Conservation (phyloP, 768 basidiomycete species). For the Russula griseocarnosa region DNA sequence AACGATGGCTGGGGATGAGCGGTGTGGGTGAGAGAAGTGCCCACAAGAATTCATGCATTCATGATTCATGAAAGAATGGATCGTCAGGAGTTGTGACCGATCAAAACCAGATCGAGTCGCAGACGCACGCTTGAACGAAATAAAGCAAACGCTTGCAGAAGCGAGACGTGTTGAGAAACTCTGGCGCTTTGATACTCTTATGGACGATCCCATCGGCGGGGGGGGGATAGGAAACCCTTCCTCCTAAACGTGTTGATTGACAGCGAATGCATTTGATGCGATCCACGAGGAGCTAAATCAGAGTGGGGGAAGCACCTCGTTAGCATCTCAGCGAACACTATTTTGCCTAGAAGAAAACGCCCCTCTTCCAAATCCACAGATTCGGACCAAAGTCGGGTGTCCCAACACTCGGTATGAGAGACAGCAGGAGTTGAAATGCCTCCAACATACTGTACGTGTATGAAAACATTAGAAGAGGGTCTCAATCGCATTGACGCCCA, state of each 20-base stretch:
- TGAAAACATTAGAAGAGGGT: conserved; percentile 1
- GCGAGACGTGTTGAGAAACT: conserved; percentile 9
- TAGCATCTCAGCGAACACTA: neutral
- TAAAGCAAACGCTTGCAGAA: conserved; percentile 20
- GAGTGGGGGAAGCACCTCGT: neutral
- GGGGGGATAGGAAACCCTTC: conserved; percentile 9
- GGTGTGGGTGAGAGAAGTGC: neutral
- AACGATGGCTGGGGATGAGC: neutral
- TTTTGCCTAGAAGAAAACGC: neutral
- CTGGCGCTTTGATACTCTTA: neutral
- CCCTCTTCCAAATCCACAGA: neutral
- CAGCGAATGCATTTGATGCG: conserved; percentile 2
- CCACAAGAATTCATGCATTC: conserved; percentile 12
- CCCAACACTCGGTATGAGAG: neutral
- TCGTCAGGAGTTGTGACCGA: conserved; percentile 27
- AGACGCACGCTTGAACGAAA: conserved; percentile 14
- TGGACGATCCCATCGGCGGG: conserved; percentile 4
- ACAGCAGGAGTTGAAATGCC: neutral
- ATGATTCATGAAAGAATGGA: conserved; percentile 22
- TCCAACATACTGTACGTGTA: neutral
- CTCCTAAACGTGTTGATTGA: conserved; percentile 2
- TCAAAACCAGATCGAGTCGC: conserved; percentile 21
- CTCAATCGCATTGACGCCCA: neutral
- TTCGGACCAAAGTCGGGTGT: neutral
- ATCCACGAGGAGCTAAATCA: too few relatives aligned